Conservation (phyloP, 1,284 basidiomycete species). For the Veloboletus limbatus region DNA sequence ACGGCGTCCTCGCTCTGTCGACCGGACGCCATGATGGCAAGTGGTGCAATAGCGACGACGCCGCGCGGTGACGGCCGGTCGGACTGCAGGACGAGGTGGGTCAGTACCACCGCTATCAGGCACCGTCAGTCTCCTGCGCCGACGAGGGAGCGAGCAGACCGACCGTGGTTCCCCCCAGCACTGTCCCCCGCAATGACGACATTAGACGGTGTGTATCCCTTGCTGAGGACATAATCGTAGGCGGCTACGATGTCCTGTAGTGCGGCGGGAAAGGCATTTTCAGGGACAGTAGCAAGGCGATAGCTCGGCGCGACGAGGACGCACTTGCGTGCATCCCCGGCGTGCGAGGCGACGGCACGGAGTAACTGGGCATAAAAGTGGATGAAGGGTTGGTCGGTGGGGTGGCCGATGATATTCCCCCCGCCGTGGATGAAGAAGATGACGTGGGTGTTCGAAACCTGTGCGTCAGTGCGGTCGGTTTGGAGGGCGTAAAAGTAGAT, state of each 20-base stretch:
- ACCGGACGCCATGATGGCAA: neutral
- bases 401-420: constrained; percentile 22
- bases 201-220: constrained; percentile 23
- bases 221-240: constrained; percentile 25
- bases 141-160: neutral
- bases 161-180: constrained; percentile 26
- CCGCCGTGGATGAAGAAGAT: constrained; percentile 30
- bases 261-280: constrained; percentile 27
- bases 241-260: constrained; percentile 25
- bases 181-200: constrained; percentile 26
- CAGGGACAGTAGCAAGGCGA: constrained; percentile 22
- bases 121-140: neutral
- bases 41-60: constrained; percentile 16
- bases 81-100: constrained; percentile 21
- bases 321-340: constrained; percentile 3
- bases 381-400: constrained; percentile 1
- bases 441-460: constrained; percentile 10
- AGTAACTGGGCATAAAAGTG: constrained; percentile 18
- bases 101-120: constrained; percentile 21
- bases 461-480: neutral
- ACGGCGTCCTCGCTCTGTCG: constrained; percentile 1
- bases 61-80: constrained; percentile 5
- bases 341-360: constrained; percentile 1
- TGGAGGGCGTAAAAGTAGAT: constrained; percentile 18
- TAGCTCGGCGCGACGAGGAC: constrained; percentile 24